These are phyloP conservation scores for Chimonanthus praecox DNA, from an alignment of 164 flowering plant species.

Conservation along the genomic window DNA sequence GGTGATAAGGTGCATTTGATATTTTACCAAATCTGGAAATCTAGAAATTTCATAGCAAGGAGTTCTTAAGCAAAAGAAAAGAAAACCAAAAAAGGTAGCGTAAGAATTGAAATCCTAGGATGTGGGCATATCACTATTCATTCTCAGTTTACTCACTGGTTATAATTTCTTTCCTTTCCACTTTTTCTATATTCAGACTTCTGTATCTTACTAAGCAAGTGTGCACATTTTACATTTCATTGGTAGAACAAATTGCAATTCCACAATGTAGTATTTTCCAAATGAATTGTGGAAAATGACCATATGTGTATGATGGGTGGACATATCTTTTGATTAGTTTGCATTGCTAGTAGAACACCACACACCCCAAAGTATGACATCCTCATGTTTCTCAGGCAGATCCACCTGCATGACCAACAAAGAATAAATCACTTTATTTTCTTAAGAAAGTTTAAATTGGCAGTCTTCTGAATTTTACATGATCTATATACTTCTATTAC, in stretches of 20 bases:
- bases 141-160: no score
- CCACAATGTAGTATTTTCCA: neutral
- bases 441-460: neutral
- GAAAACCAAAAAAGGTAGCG: no score
- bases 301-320: neutral
- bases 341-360: neutral
- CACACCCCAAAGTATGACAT: neutral
- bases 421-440: neutral
- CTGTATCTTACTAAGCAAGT: no score
- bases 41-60: no score
- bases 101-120: no score
- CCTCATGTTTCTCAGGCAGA: neutral
- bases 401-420: no score
- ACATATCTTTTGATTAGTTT: neutral
- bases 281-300: neutral
- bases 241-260: no score
- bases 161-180: neutral
- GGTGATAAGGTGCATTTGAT: no score
- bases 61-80: no score
- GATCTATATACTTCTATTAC: slow-evolving; percentile 5
- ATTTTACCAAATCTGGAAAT: no score
- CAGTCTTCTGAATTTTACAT: slow-evolving; percentile 2
- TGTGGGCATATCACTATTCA: no score
- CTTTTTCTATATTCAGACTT: neutral
- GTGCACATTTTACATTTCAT: no score